Evolutionary conservation across 805 yeast genomes (phyloP).

Genomic region (Debaryomyces hansenii): DNA sequence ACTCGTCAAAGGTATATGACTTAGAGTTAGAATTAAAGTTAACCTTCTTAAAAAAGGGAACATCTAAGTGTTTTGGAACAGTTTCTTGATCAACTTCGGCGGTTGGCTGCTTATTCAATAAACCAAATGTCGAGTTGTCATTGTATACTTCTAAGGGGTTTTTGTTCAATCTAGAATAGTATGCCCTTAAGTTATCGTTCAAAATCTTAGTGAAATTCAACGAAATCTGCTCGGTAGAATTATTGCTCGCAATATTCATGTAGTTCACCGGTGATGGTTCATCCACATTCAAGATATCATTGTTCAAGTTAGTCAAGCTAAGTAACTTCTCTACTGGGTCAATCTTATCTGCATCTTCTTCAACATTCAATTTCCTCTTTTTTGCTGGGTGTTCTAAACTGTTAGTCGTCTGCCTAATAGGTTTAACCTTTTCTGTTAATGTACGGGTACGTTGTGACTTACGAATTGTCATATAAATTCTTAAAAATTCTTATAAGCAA

Average conservation of each 20-base stretch:
- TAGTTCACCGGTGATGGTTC: constrained; percentile 5
- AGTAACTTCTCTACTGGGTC: constrained; percentile 45
- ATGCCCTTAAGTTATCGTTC: constrained; percentile 37
- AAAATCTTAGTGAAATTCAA: constrained; percentile 37
- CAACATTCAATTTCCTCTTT: constrained; percentile 7
- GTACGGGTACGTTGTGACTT: constrained; percentile 32
- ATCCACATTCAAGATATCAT: constrained; percentile 28
- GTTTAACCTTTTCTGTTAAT: constrained; percentile 19
- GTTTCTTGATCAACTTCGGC: neutral
- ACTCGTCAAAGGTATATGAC: constrained; percentile 32
- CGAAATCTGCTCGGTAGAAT: constrained; percentile 13
- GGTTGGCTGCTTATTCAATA: constrained; percentile 20
- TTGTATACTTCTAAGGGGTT: constrained; percentile 33
- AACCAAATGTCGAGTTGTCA: constrained; percentile 33
- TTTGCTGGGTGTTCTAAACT: constrained; percentile 6
- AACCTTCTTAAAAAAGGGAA: constrained; percentile 39
- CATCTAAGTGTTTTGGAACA: constrained; percentile 10
- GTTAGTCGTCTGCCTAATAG: constrained; percentile 6
- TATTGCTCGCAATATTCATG: neutral
- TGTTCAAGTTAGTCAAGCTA: constrained; percentile 31
- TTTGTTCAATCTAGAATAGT: constrained; percentile 25
- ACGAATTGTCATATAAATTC: constrained; percentile 19
- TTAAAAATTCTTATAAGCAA: neutral
- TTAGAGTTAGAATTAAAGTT: constrained; percentile 31
- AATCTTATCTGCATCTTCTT: constrained; percentile 27